Base-by-base conservation (phyloP, 2,329 filamentous ascomycete species). In the Fusarium sp. region DNA sequence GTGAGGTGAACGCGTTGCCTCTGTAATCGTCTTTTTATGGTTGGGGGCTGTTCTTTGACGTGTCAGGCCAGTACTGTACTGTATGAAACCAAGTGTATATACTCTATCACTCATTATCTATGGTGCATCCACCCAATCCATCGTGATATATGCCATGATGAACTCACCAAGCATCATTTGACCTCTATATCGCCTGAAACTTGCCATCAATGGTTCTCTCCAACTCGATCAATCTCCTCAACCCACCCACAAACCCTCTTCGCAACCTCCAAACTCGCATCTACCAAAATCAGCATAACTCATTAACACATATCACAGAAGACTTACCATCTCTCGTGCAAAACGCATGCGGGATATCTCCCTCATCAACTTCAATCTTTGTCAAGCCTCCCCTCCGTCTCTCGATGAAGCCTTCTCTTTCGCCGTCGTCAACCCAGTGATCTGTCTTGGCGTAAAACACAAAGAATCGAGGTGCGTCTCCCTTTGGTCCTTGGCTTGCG, bases 371-470 rank as follows among this genome's bases (percentile, higher is more conserved):
- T 37, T 87, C 80, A 59, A 91, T 84, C 66, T 82, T 84, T 0
- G 87, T 86, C 69, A 84, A 82, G 8, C 84, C 84, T 79, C 79
- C 78, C 80, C 76, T 79, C 68, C 85, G 81, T 47, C 80, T 80
- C 52, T 82, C 83, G 63, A 92, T 89, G 67, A 92, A 88, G 32
- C 84, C 85, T 72, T 92, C 89, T 10, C 90, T 84, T 56, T 86
- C 84, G 59, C 86, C 82, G 57, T 89, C 83, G 4, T 88, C 87
- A 2, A 93, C 89, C 91, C 91, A 93, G 66, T 91, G 87, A 69
- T 93, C 91, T 60, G 87, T 81, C 70, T 86, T 82, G 2, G 87
- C 90, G 72, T 91, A 92, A 59, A 90, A 88, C 72, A 91, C 86
- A 72, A 89, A 87, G 75, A 92, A 89, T 70, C 86, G 89, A 1